A percentile compares a stretch with the other conserved stretches of the same genome.
These are phyloP conservation scores for Plectosphaerella plurivora DNA, from an alignment of 2,329 filamentous ascomycete species.

Conservation along the genomic window DNA sequence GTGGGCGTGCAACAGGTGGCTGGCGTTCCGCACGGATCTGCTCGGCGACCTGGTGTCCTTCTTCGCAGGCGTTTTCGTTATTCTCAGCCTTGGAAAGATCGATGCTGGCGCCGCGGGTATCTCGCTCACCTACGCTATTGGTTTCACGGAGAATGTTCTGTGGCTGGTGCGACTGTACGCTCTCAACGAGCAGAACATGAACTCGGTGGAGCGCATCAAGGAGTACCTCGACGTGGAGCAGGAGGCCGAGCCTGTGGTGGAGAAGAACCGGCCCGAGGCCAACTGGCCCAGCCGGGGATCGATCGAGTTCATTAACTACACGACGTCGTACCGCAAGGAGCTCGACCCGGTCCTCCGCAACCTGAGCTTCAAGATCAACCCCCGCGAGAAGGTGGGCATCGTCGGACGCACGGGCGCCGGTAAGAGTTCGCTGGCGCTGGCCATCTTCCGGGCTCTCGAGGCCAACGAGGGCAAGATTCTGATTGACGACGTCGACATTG, in stretches of 20 bases:
- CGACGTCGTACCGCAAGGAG: constrained; percentile 82
- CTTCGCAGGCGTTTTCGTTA: constrained; percentile 87
- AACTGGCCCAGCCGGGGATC: constrained; percentile 84
- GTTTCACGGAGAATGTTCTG: constrained; percentile 92
- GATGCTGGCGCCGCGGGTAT: constrained; percentile 91
- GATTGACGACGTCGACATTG: constrained; percentile 88
- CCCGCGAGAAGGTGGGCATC: constrained; percentile 90
- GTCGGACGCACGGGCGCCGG: constrained; percentile 93
- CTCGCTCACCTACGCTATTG: constrained; percentile 91
- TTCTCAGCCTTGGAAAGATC: constrained; percentile 74
- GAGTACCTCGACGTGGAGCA: constrained; percentile 97
- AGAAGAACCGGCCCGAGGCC: constrained; percentile 69
- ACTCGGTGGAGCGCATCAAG: constrained; percentile 94
- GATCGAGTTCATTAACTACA: constrained; percentile 85
- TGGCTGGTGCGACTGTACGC: constrained; percentile 96
- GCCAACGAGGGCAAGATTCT: constrained; percentile 85
- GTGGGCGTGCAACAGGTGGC: constrained; percentile 96
- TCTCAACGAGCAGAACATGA: constrained; percentile 98
- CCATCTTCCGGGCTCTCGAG: constrained; percentile 89
- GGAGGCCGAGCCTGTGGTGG: constrained; percentile 74
- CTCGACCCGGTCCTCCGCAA: constrained; percentile 81
- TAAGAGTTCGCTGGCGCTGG: constrained; percentile 91
- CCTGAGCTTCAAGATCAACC: constrained; percentile 79
- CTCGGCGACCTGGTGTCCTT: constrained; percentile 90
- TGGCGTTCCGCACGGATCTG: constrained; percentile 86